phyloP scores from a whole-genome alignment of 768 basidiomycete species.

The Lactarius deliciosus region DNA sequence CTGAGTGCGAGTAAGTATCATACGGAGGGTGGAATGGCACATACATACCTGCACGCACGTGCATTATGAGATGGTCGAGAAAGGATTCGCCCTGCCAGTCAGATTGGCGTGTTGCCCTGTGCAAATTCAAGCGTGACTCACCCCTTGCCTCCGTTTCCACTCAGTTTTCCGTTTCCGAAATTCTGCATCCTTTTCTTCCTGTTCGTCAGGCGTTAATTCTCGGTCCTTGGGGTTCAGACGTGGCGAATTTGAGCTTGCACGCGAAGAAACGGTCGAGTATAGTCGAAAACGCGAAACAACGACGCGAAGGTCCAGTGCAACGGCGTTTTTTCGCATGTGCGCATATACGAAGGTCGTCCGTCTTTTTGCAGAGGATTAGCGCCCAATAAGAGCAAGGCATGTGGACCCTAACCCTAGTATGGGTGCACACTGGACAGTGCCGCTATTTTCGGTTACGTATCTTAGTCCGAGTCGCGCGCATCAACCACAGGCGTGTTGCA shows the following conservation, averaged over 20 bases:
- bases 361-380: not conserved
- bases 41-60: conserved; percentile 64
- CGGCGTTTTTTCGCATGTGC: conserved; percentile 1
- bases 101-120: conserved; percentile 12
- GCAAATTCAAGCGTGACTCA: conserved; percentile 38
- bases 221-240: not conserved
- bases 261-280: conserved; percentile 11
- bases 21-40: not conserved
- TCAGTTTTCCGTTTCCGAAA: conserved; percentile 59
- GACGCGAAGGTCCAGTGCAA: not conserved
- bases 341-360: not conserved
- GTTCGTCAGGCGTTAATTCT: not conserved
- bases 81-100: conserved; percentile 66
- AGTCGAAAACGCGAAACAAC: not conserved
- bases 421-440: no score
- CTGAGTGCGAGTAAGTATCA: conserved; percentile 40
- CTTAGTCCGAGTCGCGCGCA: no score
- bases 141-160: conserved; percentile 73
- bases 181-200: conserved; percentile 25
- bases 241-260: not conserved
- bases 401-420: no score
- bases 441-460: no score
- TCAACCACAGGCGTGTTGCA: no score
- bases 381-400: no score
- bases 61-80: conserved; percentile 79